Percentiles rank a stretch among this genome's conserved stretches.
phyloP scores from a whole-genome alignment of 192 early-diverging fungal species.

The Piromyces finnis region DNA sequence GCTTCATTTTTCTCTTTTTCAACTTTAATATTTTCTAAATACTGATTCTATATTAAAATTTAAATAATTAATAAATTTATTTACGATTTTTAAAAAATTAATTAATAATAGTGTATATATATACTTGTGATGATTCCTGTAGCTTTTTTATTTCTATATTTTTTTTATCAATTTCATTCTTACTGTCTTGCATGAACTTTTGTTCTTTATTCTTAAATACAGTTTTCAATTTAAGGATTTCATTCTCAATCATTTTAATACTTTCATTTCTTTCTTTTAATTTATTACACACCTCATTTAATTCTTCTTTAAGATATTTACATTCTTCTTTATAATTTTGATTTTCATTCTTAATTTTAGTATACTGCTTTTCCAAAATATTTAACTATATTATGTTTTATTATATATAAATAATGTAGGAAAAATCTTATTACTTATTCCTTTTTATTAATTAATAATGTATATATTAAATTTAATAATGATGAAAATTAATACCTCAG shows the following conservation, averaged over 20 bases:
- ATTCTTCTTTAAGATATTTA: constrained; percentile 14
- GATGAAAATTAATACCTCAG: too few species aligned
- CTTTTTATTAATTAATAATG: too few species aligned
- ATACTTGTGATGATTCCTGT: background rate
- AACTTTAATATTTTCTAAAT: background rate
- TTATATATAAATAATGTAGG: too few species aligned
- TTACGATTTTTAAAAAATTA: too few species aligned
- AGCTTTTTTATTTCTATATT: background rate
- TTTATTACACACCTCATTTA: constrained; percentile 10
- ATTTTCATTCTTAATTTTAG: constrained; percentile 11
- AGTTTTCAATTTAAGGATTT: constrained; percentile 12
- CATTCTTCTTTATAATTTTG: constrained; percentile 23
- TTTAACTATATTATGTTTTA: too few species aligned
- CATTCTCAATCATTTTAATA: constrained; percentile 30
- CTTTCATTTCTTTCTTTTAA: constrained; percentile 28
- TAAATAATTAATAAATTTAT: too few species aligned
- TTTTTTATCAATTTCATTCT: background rate
- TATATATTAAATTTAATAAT: background rate
- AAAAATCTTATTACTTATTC: too few species aligned
- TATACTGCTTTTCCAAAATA: constrained; percentile 9
- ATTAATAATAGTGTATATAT: too few species aligned
- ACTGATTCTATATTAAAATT: background rate
- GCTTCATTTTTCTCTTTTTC: background rate
- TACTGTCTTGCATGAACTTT: constrained; percentile 11
- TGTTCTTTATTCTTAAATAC: constrained; percentile 23